Base-by-base conservation (phyloP, 1,139 yeast genomes). In the Spathaspora jeffriesii region DNA sequence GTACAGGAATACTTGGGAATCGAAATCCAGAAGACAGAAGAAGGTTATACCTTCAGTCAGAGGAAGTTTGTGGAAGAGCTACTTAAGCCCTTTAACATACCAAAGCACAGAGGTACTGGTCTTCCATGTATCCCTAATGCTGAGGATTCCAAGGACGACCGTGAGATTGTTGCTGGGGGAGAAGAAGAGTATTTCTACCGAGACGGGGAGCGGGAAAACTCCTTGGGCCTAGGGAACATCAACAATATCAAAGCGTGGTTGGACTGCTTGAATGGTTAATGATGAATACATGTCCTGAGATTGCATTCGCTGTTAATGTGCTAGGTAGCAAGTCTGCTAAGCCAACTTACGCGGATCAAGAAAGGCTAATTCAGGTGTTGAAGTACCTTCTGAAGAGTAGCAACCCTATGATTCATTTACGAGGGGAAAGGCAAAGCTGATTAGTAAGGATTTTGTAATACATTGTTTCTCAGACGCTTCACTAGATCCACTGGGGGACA, bases 401-500 rank as follows among this genome's bases (percentile, higher is more conserved):
- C 9, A 25, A 37, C 10, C 23, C 22, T 2, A 20, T 7, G 4
- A n/a, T 36, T 10, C 11, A 5, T 36, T 18, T 20, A 18, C 18
- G 9, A 18, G 6, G 17, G 40, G 40, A 4, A 18, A 2, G 17
- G 21, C 40, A 7, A 36, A 20, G 25, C 40, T 18, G 21, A 34
- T 34, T n/a, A 7, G 4, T 8, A 3, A 39, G 9, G 14, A 30
- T 2, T 40, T 31, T 25, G 14, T 18, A 2, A 27, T 36, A 13
- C 17, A 45, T n/a, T 45, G 34, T 11, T 42, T 45, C 18, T 18
- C 37, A 9, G 48, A 45, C 32, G 45, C 48, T 15, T 31, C 37
- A 4, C 40, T 21, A 23, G 41, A 44, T 13, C 46, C 43, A 27
- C 18, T n/a, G n/a, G 20, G 3, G 2, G 48, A 46, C 17, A 27